phyloP scores from a whole-genome alignment of 371 early-diverging fungal species.

The Apophysomyces trapeziformis region DNA sequence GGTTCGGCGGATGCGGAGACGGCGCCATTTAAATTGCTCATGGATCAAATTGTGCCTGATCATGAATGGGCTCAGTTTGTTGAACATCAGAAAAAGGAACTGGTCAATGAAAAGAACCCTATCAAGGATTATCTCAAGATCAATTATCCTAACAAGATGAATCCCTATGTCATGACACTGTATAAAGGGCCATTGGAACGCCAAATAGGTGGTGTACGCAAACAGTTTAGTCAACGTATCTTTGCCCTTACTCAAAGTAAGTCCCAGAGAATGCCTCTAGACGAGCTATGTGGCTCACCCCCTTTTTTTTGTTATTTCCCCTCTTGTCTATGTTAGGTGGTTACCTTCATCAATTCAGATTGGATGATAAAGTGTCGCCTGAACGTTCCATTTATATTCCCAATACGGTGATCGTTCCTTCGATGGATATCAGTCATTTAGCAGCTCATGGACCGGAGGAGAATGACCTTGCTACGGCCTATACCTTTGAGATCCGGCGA shows the following conservation, averaged over 20 bases:
- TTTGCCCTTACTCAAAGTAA: constrained; percentile 51
- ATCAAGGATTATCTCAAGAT: constrained; percentile 46
- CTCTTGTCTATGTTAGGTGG: constrained; percentile 27
- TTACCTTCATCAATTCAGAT: constrained; percentile 46
- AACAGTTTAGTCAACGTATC: constrained; percentile 39
- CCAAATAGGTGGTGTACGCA: constrained; percentile 35
- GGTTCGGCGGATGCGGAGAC: constrained; percentile 28
- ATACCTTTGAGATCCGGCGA: constrained; percentile 23
- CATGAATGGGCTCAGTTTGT: constrained; percentile 41
- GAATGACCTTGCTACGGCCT: neutral
- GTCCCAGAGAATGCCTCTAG: neutral
- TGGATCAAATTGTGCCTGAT: constrained; percentile 36
- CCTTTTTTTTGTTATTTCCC: neutral
- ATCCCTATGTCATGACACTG: constrained; percentile 45
- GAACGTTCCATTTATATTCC: constrained; percentile 48
- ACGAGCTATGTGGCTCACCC: neutral
- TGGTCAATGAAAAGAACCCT: constrained; percentile 39
- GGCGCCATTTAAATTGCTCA: constrained; percentile 24
- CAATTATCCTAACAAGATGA: constrained; percentile 50
- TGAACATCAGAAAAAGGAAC: constrained; percentile 30
- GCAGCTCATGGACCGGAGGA: constrained; percentile 3
- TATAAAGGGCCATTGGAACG: constrained; percentile 44
- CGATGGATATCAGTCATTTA: constrained; percentile 29
- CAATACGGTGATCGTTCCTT: constrained; percentile 26
- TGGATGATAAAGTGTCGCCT: constrained; percentile 42